Percentiles rank a stretch among this genome's conserved stretches.
These are phyloP conservation scores for Lepidium sativum DNA, from an alignment of 345 rosid genomes.

Conservation along the genomic window DNA sequence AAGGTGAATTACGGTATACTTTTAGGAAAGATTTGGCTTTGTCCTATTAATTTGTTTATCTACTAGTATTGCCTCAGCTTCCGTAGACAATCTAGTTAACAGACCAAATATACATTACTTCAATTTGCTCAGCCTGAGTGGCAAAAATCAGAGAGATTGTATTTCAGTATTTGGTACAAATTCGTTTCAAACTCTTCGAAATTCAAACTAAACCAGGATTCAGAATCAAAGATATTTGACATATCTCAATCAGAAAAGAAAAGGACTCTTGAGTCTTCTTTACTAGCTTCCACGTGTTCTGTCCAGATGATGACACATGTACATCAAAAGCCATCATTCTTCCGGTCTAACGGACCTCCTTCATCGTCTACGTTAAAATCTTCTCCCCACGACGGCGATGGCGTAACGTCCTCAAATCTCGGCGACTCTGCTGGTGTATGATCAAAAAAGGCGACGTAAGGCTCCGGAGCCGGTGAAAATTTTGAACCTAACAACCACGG, in stretches of 20 bases:
- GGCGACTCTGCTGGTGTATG: slow-evolving; percentile 8
- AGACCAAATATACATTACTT: background rate
- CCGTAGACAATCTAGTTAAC: background rate
- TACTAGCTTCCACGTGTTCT: background rate
- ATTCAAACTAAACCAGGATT: background rate
- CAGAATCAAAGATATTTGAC: background rate
- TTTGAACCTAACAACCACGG: background rate
- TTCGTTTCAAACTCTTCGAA: background rate
- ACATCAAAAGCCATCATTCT: slow-evolving; percentile 5
- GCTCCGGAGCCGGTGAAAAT: slow-evolving; percentile 18
- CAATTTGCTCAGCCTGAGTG: background rate
- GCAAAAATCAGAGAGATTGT: background rate
- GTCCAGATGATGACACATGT: background rate
- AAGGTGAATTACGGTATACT: background rate
- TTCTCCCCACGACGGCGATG: slow-evolving; percentile 22
- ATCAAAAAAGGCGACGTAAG: background rate
- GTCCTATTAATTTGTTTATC: background rate
- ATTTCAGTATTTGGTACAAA: background rate
- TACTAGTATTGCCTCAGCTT: background rate
- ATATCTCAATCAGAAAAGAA: background rate
- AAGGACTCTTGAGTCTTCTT: background rate
- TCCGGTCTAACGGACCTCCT: slow-evolving; percentile 22
- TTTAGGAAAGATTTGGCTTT: slow-evolving; percentile 14
- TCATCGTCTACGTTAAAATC: slow-evolving; percentile 4
- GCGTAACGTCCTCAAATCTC: slow-evolving; percentile 10